phyloP scores from a whole-genome alignment of 495 filamentous ascomycete species.

The Penicillium odoratum region DNA sequence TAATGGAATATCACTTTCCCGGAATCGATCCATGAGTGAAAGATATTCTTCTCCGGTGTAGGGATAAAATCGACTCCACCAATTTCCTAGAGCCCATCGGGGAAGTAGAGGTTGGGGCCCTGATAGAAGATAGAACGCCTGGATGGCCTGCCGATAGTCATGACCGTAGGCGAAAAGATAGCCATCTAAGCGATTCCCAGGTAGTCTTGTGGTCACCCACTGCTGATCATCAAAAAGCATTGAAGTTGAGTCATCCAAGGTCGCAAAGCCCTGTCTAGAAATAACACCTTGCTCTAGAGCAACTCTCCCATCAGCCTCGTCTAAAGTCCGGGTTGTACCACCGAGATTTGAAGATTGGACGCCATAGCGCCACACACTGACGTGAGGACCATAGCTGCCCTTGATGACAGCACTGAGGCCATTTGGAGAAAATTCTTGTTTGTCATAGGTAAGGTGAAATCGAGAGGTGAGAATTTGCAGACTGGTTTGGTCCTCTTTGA shows the following conservation, averaged over 20 bases:
- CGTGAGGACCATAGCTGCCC: slow-evolving; percentile 30
- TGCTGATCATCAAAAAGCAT: slow-evolving; percentile 57
- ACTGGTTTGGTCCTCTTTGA: slow-evolving; percentile 33
- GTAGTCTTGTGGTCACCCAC: slow-evolving; percentile 42
- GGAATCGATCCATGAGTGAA: slow-evolving; percentile 51
- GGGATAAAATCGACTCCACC: slow-evolving; percentile 61
- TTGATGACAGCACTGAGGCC: slow-evolving; percentile 44
- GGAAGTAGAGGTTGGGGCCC: slow-evolving; percentile 56
- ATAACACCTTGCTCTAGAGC: slow-evolving; percentile 49
- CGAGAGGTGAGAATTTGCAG: slow-evolving; percentile 52
- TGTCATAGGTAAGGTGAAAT: slow-evolving; percentile 55
- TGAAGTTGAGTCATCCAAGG: slow-evolving; percentile 54
- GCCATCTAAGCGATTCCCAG: slow-evolving; percentile 49
- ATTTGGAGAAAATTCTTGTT: slow-evolving; percentile 44
- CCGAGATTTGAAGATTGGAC: slow-evolving; percentile 44
- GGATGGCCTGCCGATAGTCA: slow-evolving; percentile 54
- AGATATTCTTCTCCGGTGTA: slow-evolving; percentile 54
- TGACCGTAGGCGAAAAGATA: slow-evolving; percentile 59
- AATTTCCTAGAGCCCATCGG: slow-evolving; percentile 59
- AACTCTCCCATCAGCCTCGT: slow-evolving; percentile 50
- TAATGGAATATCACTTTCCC: slow-evolving; percentile 48
- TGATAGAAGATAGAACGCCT: slow-evolving; percentile 55
- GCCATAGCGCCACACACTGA: slow-evolving; percentile 49
- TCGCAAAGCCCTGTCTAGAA: slow-evolving; percentile 45
- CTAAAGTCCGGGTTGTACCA: slow-evolving; percentile 56